Percentiles rank a stretch among this genome's conserved stretches.
Evolutionary conservation across 306 rosid genomes (phyloP).

Genomic region (Rosa rugosa): DNA sequence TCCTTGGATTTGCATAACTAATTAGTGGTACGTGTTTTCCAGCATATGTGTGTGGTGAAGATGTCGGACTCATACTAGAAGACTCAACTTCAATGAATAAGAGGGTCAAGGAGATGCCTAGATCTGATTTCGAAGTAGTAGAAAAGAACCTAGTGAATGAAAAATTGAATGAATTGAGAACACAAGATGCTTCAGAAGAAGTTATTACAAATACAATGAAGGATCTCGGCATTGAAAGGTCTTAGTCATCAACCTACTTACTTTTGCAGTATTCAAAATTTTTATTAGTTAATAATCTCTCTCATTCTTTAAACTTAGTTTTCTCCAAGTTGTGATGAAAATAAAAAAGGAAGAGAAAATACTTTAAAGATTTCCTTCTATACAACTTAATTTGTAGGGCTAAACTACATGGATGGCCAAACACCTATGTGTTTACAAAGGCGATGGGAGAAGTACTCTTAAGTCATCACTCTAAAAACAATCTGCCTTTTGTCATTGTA

Average conservation of each 20-base stretch:
- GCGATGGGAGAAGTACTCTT: slow-evolving; percentile 46
- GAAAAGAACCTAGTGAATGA: slow-evolving; percentile 30
- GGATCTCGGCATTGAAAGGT: slow-evolving; percentile 33
- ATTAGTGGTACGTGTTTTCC: background rate
- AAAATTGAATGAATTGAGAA: slow-evolving; percentile 19
- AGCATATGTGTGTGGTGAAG: slow-evolving; percentile 38
- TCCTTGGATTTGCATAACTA: background rate
- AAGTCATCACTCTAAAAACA: slow-evolving; percentile 4
- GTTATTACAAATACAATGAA: slow-evolving; percentile 24
- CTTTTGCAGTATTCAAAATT: background rate
- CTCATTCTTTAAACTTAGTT: background rate
- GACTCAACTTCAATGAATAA: slow-evolving; percentile 13
- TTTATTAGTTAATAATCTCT: too few relatives aligned
- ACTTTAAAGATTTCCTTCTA: too few relatives aligned
- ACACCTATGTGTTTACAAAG: slow-evolving; percentile 42
- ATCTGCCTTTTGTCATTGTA: slow-evolving; percentile 22
- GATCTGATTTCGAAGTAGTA: slow-evolving; percentile 23
- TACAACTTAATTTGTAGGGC: slow-evolving; percentile 13
- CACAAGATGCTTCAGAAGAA: background rate
- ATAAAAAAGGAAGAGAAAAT: too few relatives aligned
- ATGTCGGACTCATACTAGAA: slow-evolving; percentile 20
- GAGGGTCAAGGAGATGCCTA: background rate
- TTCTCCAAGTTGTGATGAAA: background rate
- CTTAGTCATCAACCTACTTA: background rate
- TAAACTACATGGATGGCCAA: slow-evolving; percentile 42